phyloP scores from a whole-genome alignment of 495 filamentous ascomycete species.

The Penicillium argentinense region DNA sequence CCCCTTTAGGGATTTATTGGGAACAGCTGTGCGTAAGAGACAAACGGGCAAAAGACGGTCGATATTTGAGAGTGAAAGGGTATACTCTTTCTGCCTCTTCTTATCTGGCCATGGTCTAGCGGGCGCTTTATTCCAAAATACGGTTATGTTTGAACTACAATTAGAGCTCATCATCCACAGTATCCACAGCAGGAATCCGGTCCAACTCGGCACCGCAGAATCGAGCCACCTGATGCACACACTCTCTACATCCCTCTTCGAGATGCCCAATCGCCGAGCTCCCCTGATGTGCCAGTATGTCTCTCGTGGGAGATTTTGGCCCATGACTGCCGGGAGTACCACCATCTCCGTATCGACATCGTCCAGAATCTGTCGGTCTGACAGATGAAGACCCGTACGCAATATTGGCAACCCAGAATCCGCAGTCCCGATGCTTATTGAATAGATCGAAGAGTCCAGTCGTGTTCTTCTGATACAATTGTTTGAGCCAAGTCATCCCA shows the following conservation, averaged over 20 bases:
- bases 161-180: conserved; percentile 5
- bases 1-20: too few relatives aligned
- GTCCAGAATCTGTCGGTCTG: conserved; percentile 45
- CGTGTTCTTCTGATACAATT: conserved; percentile 21
- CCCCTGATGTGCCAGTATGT: conserved; percentile 54
- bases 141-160: background rate
- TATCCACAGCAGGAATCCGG: conserved; percentile 9
- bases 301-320: conserved; percentile 45
- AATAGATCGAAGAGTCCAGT: conserved; percentile 29
- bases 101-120: too few relatives aligned
- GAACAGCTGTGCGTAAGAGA: too few relatives aligned
- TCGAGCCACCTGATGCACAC: conserved; percentile 14
- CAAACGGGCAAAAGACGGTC: too few relatives aligned
- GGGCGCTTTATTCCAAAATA: too few relatives aligned
- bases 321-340: conserved; percentile 49
- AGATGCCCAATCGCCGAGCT: conserved; percentile 42
- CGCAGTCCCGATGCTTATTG: conserved; percentile 12
- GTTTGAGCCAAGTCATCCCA: conserved; percentile 37
- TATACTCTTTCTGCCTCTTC: too few relatives aligned
- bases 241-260: conserved; percentile 41
- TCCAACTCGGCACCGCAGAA: conserved; percentile 12
- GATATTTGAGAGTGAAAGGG: too few relatives aligned
- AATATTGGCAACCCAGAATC: conserved; percentile 28
- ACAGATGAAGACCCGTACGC: conserved; percentile 54
- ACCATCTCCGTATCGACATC: conserved; percentile 50